Base-by-base conservation (phyloP, 176 grass and related monocot genomes). In the Juncus inflexus region DNA sequence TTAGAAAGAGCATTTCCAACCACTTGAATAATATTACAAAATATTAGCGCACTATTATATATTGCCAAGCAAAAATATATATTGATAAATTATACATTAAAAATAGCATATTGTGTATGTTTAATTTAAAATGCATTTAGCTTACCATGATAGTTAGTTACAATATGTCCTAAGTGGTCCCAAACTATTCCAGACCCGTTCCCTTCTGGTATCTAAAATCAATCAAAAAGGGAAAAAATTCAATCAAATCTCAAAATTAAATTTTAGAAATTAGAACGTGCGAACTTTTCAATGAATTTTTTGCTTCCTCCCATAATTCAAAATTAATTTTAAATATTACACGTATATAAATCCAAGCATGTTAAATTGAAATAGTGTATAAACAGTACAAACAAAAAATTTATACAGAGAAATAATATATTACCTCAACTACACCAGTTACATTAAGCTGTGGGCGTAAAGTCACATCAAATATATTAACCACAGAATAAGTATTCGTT, bases 141-240 rank as follows among this genome's bases (percentile, higher is more conserved):
- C 77, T 82, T 86, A 97, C 94, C 94, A 84, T 97, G 94, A 68
- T 91, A 97, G 74, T 97, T 97, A 82, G 94, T 97, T 73, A 97
- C 85, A 55, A 97, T 84, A 72, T 92, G 79, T 65, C 88, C 94
- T 65, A 55, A 79, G 63, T 86, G 79, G 77, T 99, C 88, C 94
- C 88, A 99, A 79, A 99, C 78, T 80, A 97, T 64, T 75, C 94
- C 94, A 77, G 88, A 92, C 65, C 94, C 94, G 81, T 97, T 97
- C 83, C 94, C 94, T 92, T 97, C 88, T 43, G 94, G 94, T 55
- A 89, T 76, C 94, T 97, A 80, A 55, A 79, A 72, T 78, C 47
- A 50, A 71, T 35, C 4, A 60, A 70, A 77, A 53, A 70, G n/a
- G 6, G 60, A 40, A 60, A 14, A 78, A 39, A 66, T 74, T 65